These are phyloP conservation scores for Gentiana dahurica DNA, from an alignment of 257 asterid species.

Conservation along the genomic window DNA sequence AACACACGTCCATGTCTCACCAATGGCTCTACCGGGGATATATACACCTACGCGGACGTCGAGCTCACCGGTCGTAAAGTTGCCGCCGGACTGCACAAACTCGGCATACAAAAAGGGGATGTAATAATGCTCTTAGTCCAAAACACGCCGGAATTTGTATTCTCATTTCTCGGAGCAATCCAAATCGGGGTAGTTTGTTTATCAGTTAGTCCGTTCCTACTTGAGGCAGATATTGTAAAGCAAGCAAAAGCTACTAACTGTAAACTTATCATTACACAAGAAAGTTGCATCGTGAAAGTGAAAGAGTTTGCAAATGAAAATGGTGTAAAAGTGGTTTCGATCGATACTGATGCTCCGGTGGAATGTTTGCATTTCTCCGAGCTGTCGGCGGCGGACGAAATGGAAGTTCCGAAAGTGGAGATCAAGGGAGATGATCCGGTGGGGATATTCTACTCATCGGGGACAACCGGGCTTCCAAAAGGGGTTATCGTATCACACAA, in stretches of 20 bases:
- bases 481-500: too few relatives aligned
- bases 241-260: conserved; percentile 32
- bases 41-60: conserved; percentile 33
- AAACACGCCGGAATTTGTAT: conserved; percentile 41
- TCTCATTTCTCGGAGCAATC: conserved; percentile 14
- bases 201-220: conserved; percentile 40
- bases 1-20: conserved; percentile 29
- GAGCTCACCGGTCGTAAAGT: conserved; percentile 30
- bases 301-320: conserved; percentile 3
- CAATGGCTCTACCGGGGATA: conserved; percentile 28
- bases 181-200: conserved; percentile 34
- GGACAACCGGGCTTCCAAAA: too few relatives aligned
- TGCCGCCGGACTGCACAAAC: conserved; percentile 34
- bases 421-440: too few relatives aligned
- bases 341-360: conserved; percentile 19
- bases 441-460: too few relatives aligned
- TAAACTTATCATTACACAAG: conserved; percentile 41
- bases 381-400: conserved; percentile 23
- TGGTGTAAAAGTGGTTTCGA: conserved; percentile 19
- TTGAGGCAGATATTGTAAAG: conserved; percentile 23
- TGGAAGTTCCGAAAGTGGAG: too few relatives aligned
- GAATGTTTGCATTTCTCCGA: conserved; percentile 19
- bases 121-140: conserved; percentile 46
- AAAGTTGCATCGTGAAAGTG: conserved; percentile 27
- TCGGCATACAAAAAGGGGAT: conserved; percentile 34